phyloP scores from a whole-genome alignment of 441 rosid species.

The Melastoma candidum region DNA sequence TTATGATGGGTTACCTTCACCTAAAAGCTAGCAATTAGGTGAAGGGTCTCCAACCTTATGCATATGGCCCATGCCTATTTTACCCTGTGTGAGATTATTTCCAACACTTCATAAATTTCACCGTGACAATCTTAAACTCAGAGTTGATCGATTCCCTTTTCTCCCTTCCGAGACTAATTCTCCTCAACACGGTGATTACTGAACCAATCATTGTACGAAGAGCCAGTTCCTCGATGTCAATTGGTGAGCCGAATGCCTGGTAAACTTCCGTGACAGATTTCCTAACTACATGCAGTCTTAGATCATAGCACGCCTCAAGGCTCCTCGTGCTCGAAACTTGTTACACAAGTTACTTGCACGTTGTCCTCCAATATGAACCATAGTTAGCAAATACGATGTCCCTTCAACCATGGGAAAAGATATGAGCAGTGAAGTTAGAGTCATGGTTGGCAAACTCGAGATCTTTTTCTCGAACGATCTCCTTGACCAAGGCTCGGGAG shows the following conservation, averaged over 20 bases:
- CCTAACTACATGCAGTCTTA: conserved; percentile 24
- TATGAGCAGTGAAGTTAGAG: neutral
- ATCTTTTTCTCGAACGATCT: conserved; percentile 46
- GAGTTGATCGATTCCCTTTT: conserved; percentile 14
- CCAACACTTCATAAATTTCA: conserved; percentile 14
- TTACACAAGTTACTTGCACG: neutral
- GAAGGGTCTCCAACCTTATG: no score
- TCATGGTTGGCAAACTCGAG: conserved; percentile 34
- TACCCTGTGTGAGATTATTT: no score
- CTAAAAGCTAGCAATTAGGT: no score
- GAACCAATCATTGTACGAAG: conserved; percentile 16
- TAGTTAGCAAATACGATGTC: neutral
- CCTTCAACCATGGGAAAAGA: neutral
- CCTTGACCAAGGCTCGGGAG: conserved; percentile 32
- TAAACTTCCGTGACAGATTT: conserved; percentile 23
- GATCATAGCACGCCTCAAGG: conserved; percentile 26
- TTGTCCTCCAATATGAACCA: neutral
- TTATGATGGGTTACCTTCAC: no score
- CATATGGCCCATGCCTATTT: no score
- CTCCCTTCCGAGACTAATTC: conserved; percentile 27
- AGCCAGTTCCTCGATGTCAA: conserved; percentile 39
- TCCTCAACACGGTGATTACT: conserved; percentile 32
- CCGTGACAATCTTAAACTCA: conserved; percentile 22
- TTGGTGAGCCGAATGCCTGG: conserved; percentile 10
- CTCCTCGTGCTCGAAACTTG: conserved; percentile 19